These are phyloP conservation scores for Anisodus acutangulus DNA, from an alignment of 257 asterid species.

Conservation along the genomic window DNA sequence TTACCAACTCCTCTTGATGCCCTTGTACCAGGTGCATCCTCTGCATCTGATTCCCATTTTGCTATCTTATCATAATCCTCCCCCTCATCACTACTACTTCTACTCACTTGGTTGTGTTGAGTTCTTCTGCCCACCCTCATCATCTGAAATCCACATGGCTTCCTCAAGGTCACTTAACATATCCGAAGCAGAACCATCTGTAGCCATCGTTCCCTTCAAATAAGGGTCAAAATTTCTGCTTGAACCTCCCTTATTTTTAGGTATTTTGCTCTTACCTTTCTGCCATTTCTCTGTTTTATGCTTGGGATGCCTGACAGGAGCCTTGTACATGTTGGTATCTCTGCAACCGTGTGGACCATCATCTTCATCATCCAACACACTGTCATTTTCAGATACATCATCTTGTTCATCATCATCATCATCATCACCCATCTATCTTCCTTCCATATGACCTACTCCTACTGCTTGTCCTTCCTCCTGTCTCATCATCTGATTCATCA, in stretches of 20 bases:
- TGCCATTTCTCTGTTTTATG: slow-evolving; percentile 47
- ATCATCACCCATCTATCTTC: slow-evolving; percentile 29
- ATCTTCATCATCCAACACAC: slow-evolving; percentile 47
- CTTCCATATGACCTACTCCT: slow-evolving; percentile 47
- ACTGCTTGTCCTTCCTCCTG: slow-evolving; percentile 47
- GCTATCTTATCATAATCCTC: slow-evolving; percentile 35
- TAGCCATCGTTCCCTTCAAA: slow-evolving; percentile 31
- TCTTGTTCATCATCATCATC: slow-evolving; percentile 47
- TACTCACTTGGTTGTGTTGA: slow-evolving; percentile 35
- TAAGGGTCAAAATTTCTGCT: slow-evolving; percentile 42
- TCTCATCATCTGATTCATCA: slow-evolving; percentile 60
- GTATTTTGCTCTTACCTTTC: slow-evolving; percentile 39
- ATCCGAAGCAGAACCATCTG: slow-evolving; percentile 34
- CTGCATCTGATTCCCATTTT: slow-evolving; percentile 39
- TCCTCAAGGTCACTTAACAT: slow-evolving; percentile 57
- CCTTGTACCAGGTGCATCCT: slow-evolving; percentile 29
- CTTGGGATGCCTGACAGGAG: slow-evolving; percentile 33
- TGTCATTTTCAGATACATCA: slow-evolving; percentile 46
- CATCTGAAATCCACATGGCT: slow-evolving; percentile 52
- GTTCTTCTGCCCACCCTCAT: slow-evolving; percentile 37
- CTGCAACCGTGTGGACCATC: slow-evolving; percentile 36
- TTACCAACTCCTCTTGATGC: slow-evolving; percentile 25
- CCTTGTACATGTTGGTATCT: slow-evolving; percentile 44
- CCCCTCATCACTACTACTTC: slow-evolving; percentile 54
- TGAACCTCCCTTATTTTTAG: slow-evolving; percentile 37